A percentile compares a stretch with the other conserved stretches of the same genome.
Conservation (phyloP, 352 stramenopile genomes). For the Phytophthora cajani region DNA sequence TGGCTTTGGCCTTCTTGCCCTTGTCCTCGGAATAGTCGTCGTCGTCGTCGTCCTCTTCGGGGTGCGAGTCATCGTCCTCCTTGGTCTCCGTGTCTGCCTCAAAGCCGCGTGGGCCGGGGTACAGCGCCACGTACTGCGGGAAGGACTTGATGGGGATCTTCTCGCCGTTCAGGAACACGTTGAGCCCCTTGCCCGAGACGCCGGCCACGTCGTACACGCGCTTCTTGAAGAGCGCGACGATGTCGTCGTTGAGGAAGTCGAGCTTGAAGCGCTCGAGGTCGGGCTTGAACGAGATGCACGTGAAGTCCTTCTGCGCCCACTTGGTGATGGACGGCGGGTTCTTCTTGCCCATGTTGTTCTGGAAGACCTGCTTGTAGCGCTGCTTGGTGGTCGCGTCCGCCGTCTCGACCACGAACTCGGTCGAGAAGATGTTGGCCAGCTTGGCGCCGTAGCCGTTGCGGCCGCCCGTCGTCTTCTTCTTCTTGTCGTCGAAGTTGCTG, state of each 20-base stretch:
- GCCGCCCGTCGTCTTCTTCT: slow-evolving; percentile 95
- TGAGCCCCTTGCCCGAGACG: slow-evolving; percentile 91
- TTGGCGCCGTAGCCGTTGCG: slow-evolving; percentile 99
- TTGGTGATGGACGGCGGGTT: slow-evolving; percentile 87
- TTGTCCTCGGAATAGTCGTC: slow-evolving; percentile 42
- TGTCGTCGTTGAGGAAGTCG: slow-evolving; percentile 91
- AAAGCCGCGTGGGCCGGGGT: slow-evolving; percentile 53
- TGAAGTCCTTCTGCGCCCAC: slow-evolving; percentile 92
- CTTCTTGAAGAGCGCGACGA: slow-evolving; percentile 96
- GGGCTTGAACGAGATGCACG: slow-evolving; percentile 96
- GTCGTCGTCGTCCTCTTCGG: slow-evolving; percentile 39
- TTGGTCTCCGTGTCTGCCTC: slow-evolving; percentile 39
- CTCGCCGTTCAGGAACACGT: slow-evolving; percentile 95
- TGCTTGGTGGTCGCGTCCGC: slow-evolving; percentile 93
- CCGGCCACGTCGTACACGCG: slow-evolving; percentile 97
- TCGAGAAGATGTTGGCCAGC: slow-evolving; percentile 99
- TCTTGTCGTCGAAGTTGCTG: slow-evolving; percentile 98
- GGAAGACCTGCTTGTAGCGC: slow-evolving; percentile 93
- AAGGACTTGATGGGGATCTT: slow-evolving; percentile 94
- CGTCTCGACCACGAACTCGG: slow-evolving; percentile 98
- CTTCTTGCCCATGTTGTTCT: slow-evolving; percentile 95
- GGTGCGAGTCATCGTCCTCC: slow-evolving; percentile 39
- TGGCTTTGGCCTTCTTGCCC: slow-evolving; percentile 17
- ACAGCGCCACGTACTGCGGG: slow-evolving; percentile 94
- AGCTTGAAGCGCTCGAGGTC: slow-evolving; percentile 96